These are phyloP conservation scores for Peniophora sp. DNA, from an alignment of 1,284 basidiomycete genomes.

Conservation along the genomic window DNA sequence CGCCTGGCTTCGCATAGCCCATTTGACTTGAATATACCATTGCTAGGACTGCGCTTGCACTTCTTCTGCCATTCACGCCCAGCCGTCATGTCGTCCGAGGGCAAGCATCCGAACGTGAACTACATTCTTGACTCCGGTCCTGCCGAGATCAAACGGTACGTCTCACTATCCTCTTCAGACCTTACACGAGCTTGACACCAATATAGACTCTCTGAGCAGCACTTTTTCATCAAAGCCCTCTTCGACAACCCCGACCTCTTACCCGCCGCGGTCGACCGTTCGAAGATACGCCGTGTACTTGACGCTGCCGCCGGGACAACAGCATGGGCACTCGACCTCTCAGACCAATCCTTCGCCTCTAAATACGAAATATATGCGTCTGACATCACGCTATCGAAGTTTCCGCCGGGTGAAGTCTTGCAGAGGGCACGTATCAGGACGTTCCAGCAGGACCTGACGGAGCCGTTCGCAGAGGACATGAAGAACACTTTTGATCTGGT, in stretches of 20 bases:
- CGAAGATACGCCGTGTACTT: not conserved
- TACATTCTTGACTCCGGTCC: not conserved
- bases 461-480: slow-evolving; percentile 5
- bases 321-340: not conserved
- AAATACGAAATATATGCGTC: slow-evolving; percentile 1
- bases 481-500: slow-evolving; percentile 6
- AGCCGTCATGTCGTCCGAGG: no score
- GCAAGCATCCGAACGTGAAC: not conserved
- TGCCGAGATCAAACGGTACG: not conserved
- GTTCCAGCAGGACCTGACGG: slow-evolving; percentile 7
- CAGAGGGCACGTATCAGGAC: not conserved
- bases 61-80: no score
- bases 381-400: slow-evolving; percentile 4
- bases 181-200: not conserved
- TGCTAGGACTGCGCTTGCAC: no score
- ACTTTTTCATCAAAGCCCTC: not conserved
- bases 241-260: not conserved
- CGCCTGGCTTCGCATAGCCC: no score
- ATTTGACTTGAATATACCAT: no score
- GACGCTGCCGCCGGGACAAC: not conserved
- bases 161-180: not conserved
- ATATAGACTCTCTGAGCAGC: not conserved
- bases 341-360: not conserved
- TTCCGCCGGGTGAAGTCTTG: not conserved
- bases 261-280: not conserved